Evolutionary conservation across 495 filamentous ascomycete species (phyloP).

Genomic region (Haplographium delicatum): DNA sequence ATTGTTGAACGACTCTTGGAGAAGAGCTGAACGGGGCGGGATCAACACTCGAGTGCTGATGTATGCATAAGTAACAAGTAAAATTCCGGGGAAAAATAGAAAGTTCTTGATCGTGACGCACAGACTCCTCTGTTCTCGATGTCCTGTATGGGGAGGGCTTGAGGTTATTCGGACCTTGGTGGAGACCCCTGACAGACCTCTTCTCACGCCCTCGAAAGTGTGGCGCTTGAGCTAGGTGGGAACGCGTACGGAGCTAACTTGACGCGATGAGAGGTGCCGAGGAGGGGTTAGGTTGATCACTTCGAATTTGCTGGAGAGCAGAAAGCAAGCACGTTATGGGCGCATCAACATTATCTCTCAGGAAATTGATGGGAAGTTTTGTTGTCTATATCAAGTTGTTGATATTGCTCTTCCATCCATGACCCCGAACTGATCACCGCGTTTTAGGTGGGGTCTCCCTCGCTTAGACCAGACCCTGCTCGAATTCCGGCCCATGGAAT

Average conservation of each 20-base stretch:
- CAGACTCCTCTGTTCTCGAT: not conserved
- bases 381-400: constrained; percentile 22
- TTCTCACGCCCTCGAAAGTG: not conserved
- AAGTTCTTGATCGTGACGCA: not conserved
- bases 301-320: not conserved
- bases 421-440: constrained; percentile 1
- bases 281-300: not conserved
- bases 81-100: not conserved
- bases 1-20: not conserved
- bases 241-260: constrained; percentile 11
- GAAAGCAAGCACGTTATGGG: not conserved
- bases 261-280: constrained; percentile 7
- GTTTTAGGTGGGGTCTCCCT: constrained; percentile 15
- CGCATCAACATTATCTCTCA: constrained; percentile 11
- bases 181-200: constrained; percentile 5
- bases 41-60: constrained; percentile 17
- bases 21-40: constrained; percentile 1
- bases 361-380: constrained; percentile 18
- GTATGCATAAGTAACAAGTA: constrained; percentile 11
- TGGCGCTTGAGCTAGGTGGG: constrained; percentile 14
- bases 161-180: constrained; percentile 21
- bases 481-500: too few species aligned
- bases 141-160: constrained; percentile 11
- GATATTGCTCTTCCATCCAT: constrained; percentile 8
- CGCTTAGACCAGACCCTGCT: too few species aligned